Evolutionary conservation across 2,329 filamentous ascomycete genomes (phyloP).

Genomic region (Zymoseptoria brevis): DNA sequence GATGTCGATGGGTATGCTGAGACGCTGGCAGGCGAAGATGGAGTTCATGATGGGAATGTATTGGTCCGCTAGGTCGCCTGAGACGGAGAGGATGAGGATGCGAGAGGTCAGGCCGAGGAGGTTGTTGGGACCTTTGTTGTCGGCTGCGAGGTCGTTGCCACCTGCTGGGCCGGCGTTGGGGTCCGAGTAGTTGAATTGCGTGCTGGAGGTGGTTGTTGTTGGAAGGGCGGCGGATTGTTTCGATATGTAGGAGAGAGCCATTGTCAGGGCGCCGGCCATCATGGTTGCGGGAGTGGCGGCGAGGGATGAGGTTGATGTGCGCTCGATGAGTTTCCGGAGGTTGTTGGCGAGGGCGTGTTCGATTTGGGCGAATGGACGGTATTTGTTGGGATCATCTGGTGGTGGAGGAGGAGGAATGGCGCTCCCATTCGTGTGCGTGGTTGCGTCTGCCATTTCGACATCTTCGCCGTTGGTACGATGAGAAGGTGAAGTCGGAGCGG

Average conservation of each 20-base stretch:
- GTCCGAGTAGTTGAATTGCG: conserved; percentile 53
- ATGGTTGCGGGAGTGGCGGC: conserved; percentile 67
- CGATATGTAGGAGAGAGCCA: conserved; percentile 85
- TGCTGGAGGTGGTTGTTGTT: conserved; percentile 41
- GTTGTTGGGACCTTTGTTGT: conserved; percentile 30
- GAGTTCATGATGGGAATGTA: conserved; percentile 99
- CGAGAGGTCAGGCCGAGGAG: conserved; percentile 59
- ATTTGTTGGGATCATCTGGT: conserved; percentile 67
- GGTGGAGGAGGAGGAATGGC: conserved; percentile 23
- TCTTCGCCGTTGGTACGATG: conserved; percentile 26
- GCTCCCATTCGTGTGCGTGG: conserved; percentile 10
- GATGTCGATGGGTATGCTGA: conserved; percentile 85
- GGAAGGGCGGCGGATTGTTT: conserved; percentile 52
- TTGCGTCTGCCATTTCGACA: conserved; percentile 21
- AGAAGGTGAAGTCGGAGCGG: conserved; percentile 26
- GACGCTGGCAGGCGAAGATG: conserved; percentile 88
- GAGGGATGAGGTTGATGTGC: conserved; percentile 59
- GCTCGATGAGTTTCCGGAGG: conserved; percentile 62
- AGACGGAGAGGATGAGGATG: conserved; percentile 85
- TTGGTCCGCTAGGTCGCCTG: conserved; percentile 74
- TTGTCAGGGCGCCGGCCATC: conserved; percentile 81
- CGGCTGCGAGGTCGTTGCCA: conserved; percentile 46
- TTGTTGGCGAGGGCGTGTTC: conserved; percentile 72
- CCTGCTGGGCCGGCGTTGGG: conserved; percentile 35
- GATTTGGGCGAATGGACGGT: conserved; percentile 80